These are phyloP conservation scores for Aspergillus japonicus DNA, from an alignment of 2,329 filamentous ascomycete genomes.

Conservation along the genomic window DNA sequence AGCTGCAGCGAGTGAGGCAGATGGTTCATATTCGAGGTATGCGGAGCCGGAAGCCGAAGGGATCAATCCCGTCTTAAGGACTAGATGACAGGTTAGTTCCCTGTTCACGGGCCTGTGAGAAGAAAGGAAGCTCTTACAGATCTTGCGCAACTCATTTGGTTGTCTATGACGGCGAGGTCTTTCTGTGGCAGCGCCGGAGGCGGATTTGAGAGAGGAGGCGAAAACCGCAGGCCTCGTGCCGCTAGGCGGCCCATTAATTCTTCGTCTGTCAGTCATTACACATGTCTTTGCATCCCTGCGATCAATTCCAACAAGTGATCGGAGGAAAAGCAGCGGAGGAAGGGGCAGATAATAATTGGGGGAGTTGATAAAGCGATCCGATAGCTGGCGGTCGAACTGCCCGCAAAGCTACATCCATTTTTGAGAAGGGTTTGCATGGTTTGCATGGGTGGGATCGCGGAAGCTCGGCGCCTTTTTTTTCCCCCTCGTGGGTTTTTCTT, in stretches of 20 bases:
- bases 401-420: slow-evolving; percentile 26
- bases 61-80: slow-evolving; percentile 86
- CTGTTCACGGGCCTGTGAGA: not conserved
- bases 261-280: slow-evolving; percentile 76
- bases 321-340: slow-evolving; percentile 7
- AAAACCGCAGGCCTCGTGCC: slow-evolving; percentile 74
- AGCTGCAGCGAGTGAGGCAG: slow-evolving; percentile 45
- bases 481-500: slow-evolving; percentile 19
- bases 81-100: slow-evolving; percentile 47
- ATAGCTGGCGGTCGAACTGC: slow-evolving; percentile 27
- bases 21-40: slow-evolving; percentile 57
- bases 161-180: slow-evolving; percentile 59
- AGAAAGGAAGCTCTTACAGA: slow-evolving; percentile 62
- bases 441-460: slow-evolving; percentile 26
- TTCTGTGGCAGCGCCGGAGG: slow-evolving; percentile 48
- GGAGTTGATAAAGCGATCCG: slow-evolving; percentile 18
- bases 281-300: slow-evolving; percentile 18
- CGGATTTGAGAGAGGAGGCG: slow-evolving; percentile 45
- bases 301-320: slow-evolving; percentile 7
- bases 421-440: slow-evolving; percentile 40
- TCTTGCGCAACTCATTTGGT: slow-evolving; percentile 73
- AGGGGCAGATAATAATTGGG: slow-evolving; percentile 10
- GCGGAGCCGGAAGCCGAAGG: slow-evolving; percentile 92
- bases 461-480: slow-evolving; percentile 10
- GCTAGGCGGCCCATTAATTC: slow-evolving; percentile 83